Evolutionary conservation across 2,329 filamentous ascomycete species (phyloP), one percentile per base, ranked within the genome.

Genomic region (Talaromyces amestolkiae): DNA sequence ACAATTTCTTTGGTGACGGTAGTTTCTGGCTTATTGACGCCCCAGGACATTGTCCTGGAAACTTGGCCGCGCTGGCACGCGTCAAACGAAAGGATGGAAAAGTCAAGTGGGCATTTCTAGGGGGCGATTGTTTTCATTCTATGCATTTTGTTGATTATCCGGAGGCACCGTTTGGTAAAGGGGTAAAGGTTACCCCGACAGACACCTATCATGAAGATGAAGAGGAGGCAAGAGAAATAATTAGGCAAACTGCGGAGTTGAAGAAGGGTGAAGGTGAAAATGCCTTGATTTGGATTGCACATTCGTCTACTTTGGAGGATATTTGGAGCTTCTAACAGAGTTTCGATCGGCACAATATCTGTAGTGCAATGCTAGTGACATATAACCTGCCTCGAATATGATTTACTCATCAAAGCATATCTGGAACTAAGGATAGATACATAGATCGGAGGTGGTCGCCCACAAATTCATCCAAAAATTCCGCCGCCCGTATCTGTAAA

Each of bases 1-100:
- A 76, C 65, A 73, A 78, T 56, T 76, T 72, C 49, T 78, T 78
- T 51, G 75, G 75, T 63, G 74, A 82, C 72, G 71, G 79, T 60
- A 73, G 75, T 59, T 77, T 78, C 51, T 77, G 75, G 76, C 63
- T 78, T 8, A 72, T 78, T 9, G 74, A 77, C 24, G 76, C 75
- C 15, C 76, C 75, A 2, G 76, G 76, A 24, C 77, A 75, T 69
- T 74, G 77, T 73, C 69, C 76, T 53, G 72, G 78, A 15, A 77
- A 80, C 72, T 68, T 85, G 77, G 61, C 80, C 72, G 80, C 79
- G 4, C 33, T 63, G 19, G 61, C 61, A 19, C 61, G 61, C 17
- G 22, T 39, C 1, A 27, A 39, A 35, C 49, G 61, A 2, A 63
- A 47, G n/a, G 61, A 63, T 54, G 61, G 61, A 4, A 54, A 7